Evolutionary conservation across 108 stramenopile genomes (phyloP).

Genomic region (Fragilaria crotonensis): DNA sequence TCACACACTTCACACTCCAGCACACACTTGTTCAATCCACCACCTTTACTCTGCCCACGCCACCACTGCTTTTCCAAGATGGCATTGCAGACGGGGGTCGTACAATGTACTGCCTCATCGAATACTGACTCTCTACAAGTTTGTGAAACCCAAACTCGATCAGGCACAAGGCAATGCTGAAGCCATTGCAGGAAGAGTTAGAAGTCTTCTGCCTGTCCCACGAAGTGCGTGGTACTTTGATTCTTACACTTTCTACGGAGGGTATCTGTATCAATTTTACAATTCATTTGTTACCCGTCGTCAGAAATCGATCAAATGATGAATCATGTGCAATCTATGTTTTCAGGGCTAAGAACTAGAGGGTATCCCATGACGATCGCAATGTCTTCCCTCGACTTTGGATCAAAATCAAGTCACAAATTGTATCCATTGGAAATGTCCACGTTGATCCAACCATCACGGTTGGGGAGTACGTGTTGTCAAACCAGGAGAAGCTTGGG

Average conservation of each 20-base stretch:
- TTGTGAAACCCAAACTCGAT: conserved; percentile 15
- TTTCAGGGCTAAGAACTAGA: too few species aligned
- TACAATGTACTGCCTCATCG: too few species aligned
- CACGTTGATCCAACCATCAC: conserved; percentile 20
- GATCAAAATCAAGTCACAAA: conserved; percentile 66
- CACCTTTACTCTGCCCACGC: too few species aligned
- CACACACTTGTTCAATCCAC: too few species aligned
- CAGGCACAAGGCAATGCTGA: too few species aligned
- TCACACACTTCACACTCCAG: too few species aligned
- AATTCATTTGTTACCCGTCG: conserved; percentile 79
- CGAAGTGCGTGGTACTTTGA: conserved; percentile 48
- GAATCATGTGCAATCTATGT: too few species aligned
- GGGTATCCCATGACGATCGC: too few species aligned
- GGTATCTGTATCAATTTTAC: too few species aligned
- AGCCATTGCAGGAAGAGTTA: background rate
- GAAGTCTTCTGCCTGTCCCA: conserved; percentile 9
- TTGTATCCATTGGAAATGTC: conserved; percentile 75
- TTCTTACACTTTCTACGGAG: conserved; percentile 67
- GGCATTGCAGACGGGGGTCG: too few species aligned
- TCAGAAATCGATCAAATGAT: too few species aligned
- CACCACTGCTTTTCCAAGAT: too few species aligned
- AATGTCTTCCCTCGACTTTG: conserved; percentile 65
- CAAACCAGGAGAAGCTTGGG: conserved; percentile 52
- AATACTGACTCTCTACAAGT: conserved; percentile 53
- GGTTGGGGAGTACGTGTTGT: conserved; percentile 45